Evolutionary conservation across 75 land plant genomes (phyloP).

Genomic region (Pinus tabuliformis): DNA sequence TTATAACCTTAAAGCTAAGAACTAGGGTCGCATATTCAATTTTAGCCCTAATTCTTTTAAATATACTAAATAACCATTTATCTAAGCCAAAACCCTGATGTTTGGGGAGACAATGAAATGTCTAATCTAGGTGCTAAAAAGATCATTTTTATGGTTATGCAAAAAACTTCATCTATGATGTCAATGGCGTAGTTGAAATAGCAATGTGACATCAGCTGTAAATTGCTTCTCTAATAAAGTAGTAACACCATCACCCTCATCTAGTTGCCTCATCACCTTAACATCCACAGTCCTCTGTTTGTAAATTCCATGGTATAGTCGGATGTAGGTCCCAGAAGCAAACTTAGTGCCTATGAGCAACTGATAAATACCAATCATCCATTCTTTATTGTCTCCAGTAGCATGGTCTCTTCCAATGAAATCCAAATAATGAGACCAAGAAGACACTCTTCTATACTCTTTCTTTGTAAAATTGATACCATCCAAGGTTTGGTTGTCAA

Average conservation of each 20-base stretch:
- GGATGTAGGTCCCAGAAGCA: slow-evolving; percentile 82
- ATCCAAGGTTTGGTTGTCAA: background rate
- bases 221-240: slow-evolving; percentile 72
- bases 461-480: background rate
- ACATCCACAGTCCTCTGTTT: slow-evolving; percentile 85
- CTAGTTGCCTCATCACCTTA: slow-evolving; percentile 83
- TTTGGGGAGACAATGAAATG: background rate
- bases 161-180: slow-evolving; percentile 60
- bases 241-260: slow-evolving; percentile 63
- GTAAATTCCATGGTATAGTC: slow-evolving; percentile 89
- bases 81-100: background rate
- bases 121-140: background rate
- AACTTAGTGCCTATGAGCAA: slow-evolving; percentile 82
- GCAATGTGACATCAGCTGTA: slow-evolving; percentile 69
- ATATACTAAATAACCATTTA: too few relatives aligned
- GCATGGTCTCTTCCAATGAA: slow-evolving; percentile 44
- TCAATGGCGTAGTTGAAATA: slow-evolving; percentile 82
- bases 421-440: slow-evolving; percentile 37
- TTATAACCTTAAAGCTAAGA: background rate
- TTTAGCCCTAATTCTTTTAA: too few relatives aligned
- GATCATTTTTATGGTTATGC: background rate
- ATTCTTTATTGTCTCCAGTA: slow-evolving; percentile 55
- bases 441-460: slow-evolving; percentile 54
- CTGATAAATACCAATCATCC: slow-evolving; percentile 84
- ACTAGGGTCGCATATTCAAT: too few relatives aligned